Conservation (phyloP, 2,329 filamentous ascomycete species). For the Raffaelea ambrosiae region DNA sequence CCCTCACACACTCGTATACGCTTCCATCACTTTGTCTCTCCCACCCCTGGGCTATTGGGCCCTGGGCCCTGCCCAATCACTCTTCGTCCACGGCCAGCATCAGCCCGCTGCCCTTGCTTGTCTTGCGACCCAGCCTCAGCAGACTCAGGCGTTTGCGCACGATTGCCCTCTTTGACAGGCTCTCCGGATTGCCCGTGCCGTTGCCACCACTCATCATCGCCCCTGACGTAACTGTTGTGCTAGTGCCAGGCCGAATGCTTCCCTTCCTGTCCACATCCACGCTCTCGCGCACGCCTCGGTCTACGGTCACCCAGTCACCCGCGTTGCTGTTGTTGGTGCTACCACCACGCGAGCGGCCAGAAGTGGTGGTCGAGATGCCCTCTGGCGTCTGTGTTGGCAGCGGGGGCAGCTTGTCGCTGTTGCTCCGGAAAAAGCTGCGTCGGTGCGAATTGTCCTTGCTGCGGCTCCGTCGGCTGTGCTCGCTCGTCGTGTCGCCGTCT, state of each 20-base stretch:
- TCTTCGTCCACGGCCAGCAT: constrained; percentile 51
- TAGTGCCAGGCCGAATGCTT: constrained; percentile 9
- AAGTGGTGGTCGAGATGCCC: background rate
- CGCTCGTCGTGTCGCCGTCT: constrained; percentile 20
- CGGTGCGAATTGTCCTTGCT: constrained; percentile 27
- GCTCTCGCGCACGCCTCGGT: background rate
- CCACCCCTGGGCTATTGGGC: too few species aligned
- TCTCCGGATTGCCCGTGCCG: constrained; percentile 4
- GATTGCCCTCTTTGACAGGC: constrained; percentile 45
- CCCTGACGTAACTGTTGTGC: constrained; percentile 1
- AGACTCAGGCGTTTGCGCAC: constrained; percentile 73
- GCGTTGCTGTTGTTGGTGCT: constrained; percentile 1
- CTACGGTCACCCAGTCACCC: background rate
- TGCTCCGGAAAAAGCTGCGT: constrained; percentile 34
- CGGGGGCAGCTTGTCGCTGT: constrained; percentile 3
- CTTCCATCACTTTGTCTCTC: too few species aligned
- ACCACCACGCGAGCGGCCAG: too few species aligned
- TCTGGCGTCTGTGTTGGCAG: background rate
- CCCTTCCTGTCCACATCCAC: constrained; percentile 12
- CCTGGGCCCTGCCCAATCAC: too few species aligned
- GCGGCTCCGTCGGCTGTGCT: constrained; percentile 10
- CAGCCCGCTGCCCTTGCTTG: constrained; percentile 42
- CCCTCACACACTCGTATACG: too few species aligned
- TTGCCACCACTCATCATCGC: background rate
- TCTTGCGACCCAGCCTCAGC: constrained; percentile 65